Conservation (phyloP, 768 basidiomycete genomes). For the Paxillus involutus region DNA sequence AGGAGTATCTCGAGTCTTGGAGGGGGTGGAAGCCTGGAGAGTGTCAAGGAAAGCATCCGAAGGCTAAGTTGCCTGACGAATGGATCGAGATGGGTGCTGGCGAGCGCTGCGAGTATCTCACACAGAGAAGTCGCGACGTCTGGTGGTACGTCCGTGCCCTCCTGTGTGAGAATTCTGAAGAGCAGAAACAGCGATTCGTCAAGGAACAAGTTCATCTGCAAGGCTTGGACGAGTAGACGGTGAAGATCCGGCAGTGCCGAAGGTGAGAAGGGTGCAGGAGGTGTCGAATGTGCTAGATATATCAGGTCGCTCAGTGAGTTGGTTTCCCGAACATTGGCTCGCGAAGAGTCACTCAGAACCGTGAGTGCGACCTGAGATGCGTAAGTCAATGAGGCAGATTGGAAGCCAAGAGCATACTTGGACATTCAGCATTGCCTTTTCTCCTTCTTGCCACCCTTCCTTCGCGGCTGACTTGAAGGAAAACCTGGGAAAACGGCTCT, state of each 20-base stretch:
- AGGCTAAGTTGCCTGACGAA: constrained; percentile 58
- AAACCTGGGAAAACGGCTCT: constrained; percentile 44
- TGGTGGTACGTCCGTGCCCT: constrained; percentile 30
- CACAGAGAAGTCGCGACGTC: constrained; percentile 51
- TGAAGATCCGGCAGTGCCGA: constrained; percentile 28
- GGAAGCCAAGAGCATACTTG: constrained; percentile 36
- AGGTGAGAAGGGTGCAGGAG: constrained; percentile 12
- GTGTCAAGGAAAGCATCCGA: constrained; percentile 54
- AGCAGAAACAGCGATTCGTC: constrained; percentile 65
- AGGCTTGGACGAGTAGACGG: constrained; percentile 45
- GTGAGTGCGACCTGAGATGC: constrained; percentile 31
- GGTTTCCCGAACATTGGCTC: constrained; percentile 6
- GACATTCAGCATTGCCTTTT: constrained; percentile 33
- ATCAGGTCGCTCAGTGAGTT: constrained; percentile 30
- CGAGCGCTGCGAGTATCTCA: constrained; percentile 51
- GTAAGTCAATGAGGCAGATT: background rate
- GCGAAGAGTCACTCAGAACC: constrained; percentile 25
- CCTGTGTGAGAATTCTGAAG: constrained; percentile 26
- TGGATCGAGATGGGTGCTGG: constrained; percentile 62
- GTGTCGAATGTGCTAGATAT: constrained; percentile 22
- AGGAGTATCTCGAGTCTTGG: constrained; percentile 55
- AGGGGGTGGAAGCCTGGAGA: constrained; percentile 46
- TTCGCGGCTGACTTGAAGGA: constrained; percentile 32
- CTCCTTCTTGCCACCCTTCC: constrained; percentile 41
- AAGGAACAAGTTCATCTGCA: constrained; percentile 53